Percentiles rank a stretch among this genome's conserved stretches.
Evolutionary conservation across 805 yeast genomes (phyloP).

Genomic region (Ascoidea tarda): DNA sequence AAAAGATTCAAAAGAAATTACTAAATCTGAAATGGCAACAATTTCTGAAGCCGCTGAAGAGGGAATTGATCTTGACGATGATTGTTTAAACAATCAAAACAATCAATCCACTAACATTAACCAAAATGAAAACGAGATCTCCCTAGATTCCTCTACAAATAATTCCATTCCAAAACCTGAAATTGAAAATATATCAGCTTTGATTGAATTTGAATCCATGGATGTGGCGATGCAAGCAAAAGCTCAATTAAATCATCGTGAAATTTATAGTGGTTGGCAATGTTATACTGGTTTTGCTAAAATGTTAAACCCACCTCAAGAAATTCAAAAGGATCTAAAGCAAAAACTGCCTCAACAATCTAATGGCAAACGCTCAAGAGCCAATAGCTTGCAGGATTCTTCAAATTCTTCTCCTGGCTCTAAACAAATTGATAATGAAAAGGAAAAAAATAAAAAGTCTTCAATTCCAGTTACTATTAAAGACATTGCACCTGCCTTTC

Average conservation of each 20-base stretch:
- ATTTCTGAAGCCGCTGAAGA: background rate
- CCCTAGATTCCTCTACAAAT: background rate
- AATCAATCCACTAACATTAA: too few species aligned
- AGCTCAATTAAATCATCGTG: conserved; percentile 68
- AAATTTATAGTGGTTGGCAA: conserved; percentile 64
- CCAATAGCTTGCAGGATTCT: background rate
- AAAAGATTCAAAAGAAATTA: conserved; percentile 15
- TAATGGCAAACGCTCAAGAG: conserved; percentile 2
- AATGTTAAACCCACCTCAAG: conserved; percentile 22
- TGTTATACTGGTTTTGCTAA: conserved; percentile 80
- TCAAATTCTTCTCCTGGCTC: conserved; percentile 6
- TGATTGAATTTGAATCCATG: conserved; percentile 58
- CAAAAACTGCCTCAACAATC: conserved; percentile 15
- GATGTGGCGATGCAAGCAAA: conserved; percentile 74
- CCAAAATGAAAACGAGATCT: too few species aligned
- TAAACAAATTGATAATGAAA: conserved; percentile 7
- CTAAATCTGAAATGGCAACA: conserved; percentile 30
- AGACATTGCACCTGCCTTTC: conserved; percentile 12
- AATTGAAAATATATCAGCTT: conserved; percentile 26
- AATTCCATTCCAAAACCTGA: background rate
- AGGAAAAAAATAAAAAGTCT: background rate
- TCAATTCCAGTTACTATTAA: conserved; percentile 10
- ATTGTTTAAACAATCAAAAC: too few species aligned
- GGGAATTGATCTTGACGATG: conserved; percentile 15
- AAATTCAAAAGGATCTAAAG: conserved; percentile 5